Base-by-base conservation (phyloP, 768 basidiomycete genomes). In the Pleurotus eryngii region DNA sequence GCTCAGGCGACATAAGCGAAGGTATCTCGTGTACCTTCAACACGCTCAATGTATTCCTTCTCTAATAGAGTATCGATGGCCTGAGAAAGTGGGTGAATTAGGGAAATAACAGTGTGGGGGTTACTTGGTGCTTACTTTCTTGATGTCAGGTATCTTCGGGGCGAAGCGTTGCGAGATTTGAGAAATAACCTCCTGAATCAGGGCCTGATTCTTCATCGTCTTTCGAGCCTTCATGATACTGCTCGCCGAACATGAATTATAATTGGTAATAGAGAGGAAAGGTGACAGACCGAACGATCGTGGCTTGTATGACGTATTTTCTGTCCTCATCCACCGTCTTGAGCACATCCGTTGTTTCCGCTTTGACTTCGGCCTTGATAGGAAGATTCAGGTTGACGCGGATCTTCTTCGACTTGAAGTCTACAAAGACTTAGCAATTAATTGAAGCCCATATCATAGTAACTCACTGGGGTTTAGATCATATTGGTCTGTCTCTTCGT, bases 251-350 rank as follows among this genome's bases (percentile, higher is more conserved):
- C 45, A 56, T 37, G 5, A 24, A 3, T 57, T 53, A 18, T 6
- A 37, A 35, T 56, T 5, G 11, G 55, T n/a, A 45, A 30, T 27
- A 18, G 24, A 48, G 38, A 47, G 49, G 17, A 38, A n/a, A 37
- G 5, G 17, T 26, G 5, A 71, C 76, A 49, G 60, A 81, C 81
- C 93, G 86, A 49, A 96, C 94, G 63, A 96, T 93, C 42, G 91
- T 94, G 8, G 94, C 92, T 69, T 98, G 95, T 55, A 97, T 94
- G 58, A 95, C 86, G 64, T 95, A 91, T 81, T 97, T 97, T 59
- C 96, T 86, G 67, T 98, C 97, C 73, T 98, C 95, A 62, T 97
- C 96, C 4, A 98, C 95, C 5, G 86, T 90, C 80, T 94, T 95
- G 67, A 97, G 75, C 7, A 97, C 93, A 63, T 97, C 93, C 0